These are phyloP conservation scores for Aspergillus eucalypticola DNA, from an alignment of 2,329 filamentous ascomycete species.

Conservation along the genomic window DNA sequence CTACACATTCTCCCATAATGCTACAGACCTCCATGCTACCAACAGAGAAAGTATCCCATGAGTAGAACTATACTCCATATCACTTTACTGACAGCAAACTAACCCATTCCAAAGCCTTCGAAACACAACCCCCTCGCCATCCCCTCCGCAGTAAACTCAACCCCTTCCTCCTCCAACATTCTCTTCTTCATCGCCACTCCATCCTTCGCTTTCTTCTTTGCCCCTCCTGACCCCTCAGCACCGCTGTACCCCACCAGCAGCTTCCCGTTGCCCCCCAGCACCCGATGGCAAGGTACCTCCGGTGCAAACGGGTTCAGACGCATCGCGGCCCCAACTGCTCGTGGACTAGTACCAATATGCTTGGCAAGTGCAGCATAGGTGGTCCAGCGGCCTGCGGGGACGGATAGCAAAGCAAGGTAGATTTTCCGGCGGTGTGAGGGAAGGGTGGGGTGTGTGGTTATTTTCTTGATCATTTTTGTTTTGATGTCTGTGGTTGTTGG, in stretches of 20 bases:
- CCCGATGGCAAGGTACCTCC: conserved; percentile 76
- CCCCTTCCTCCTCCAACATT: conserved; percentile 38
- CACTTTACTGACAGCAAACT: not conserved
- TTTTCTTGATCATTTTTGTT: conserved; percentile 28
- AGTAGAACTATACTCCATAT: not conserved
- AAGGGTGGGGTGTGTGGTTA: conserved; percentile 48
- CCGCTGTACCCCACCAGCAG: conserved; percentile 56
- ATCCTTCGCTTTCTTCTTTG: conserved; percentile 44
- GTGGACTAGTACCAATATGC: conserved; percentile 68
- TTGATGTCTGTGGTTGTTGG: not conserved
- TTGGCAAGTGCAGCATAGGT: conserved; percentile 74
- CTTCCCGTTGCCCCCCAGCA: conserved; percentile 68
- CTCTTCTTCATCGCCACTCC: conserved; percentile 41
- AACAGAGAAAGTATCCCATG: no score
- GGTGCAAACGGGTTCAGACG: conserved; percentile 80
- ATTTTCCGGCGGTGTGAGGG: conserved; percentile 57
- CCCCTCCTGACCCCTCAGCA: conserved; percentile 49
- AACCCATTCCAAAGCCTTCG: not conserved
- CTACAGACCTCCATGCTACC: no score
- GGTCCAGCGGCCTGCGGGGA: conserved; percentile 72
- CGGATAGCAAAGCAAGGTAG: conserved; percentile 72
- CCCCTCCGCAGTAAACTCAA: conserved; percentile 37
- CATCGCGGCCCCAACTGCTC: conserved; percentile 76
- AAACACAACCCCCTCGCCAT: conserved; percentile 19
- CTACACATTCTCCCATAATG: no score